Percentiles rank a stretch among this genome's conserved stretches.
Evolutionary conservation across 495 filamentous ascomycete species (phyloP).

Genomic region (Lentithecium fluviatile): DNA sequence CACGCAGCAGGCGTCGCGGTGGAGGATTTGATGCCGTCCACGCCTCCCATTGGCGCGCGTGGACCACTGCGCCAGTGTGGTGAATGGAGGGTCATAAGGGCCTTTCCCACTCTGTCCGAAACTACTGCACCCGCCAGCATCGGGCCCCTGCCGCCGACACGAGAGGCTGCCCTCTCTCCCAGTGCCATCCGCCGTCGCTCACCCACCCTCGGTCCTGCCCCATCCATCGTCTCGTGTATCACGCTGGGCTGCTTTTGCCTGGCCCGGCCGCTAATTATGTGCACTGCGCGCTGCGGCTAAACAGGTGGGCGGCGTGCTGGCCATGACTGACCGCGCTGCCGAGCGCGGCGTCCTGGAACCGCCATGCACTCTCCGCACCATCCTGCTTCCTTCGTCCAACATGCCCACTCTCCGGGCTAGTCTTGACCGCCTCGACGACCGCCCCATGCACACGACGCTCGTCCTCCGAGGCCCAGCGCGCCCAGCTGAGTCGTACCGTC

Average conservation of each 20-base stretch:
- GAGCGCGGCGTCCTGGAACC: not conserved
- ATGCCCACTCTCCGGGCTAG: slow-evolving; percentile 3
- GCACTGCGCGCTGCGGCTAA: not conserved
- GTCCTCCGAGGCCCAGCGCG: slow-evolving; percentile 16
- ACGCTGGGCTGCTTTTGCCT: slow-evolving; percentile 15
- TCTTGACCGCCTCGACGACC: slow-evolving; percentile 34
- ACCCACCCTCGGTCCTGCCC: not conserved
- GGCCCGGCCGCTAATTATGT: slow-evolving; percentile 1
- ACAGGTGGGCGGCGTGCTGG: not conserved
- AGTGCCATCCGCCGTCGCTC: not conserved
- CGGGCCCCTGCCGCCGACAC: slow-evolving; percentile 22
- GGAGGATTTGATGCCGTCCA: not conserved
- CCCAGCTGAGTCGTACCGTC: slow-evolving; percentile 35
- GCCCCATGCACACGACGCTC: slow-evolving; percentile 21
- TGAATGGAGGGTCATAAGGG: not conserved
- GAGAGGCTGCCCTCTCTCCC: slow-evolving; percentile 15
- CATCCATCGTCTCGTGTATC: not conserved
- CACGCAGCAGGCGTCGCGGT: not conserved
- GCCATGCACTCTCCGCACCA: not conserved
- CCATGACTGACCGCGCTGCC: slow-evolving; percentile 3
- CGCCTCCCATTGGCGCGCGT: slow-evolving; percentile 1
- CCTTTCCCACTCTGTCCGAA: slow-evolving; percentile 30
- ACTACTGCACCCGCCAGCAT: slow-evolving; percentile 28
- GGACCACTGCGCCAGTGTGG: no score
- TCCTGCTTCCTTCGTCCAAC: slow-evolving; percentile 33